Percentiles rank a stretch among this genome's conserved stretches.
Conservation (phyloP, 2,329 filamentous ascomycete species). For the Colletotrichum paranaense region DNA sequence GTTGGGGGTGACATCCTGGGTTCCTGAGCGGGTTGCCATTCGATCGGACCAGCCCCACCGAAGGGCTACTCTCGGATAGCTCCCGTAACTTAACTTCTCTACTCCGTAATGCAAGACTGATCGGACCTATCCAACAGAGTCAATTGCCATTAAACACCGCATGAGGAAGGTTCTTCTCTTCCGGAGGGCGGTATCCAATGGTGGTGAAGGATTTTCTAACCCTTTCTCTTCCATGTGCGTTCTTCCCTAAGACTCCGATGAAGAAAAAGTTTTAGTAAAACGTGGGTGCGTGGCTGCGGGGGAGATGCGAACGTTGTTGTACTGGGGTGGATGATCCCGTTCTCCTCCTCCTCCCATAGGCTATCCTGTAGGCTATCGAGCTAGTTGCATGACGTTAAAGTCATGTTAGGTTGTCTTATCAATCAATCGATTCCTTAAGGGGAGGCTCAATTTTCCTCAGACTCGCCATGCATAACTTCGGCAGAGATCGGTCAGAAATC, state of each 20-base stretch:
- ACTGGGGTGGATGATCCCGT: not conserved
- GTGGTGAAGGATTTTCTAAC: not conserved
- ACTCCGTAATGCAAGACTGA: not conserved
- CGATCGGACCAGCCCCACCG: constrained; percentile 28
- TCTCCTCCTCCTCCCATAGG: not conserved
- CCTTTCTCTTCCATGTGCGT: not conserved
- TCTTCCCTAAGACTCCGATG: not conserved
- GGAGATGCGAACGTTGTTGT: constrained; percentile 12
- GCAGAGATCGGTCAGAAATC: not conserved
- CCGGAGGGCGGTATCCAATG: not conserved
- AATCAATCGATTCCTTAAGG: not conserved
- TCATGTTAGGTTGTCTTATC: not conserved
- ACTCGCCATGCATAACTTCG: not conserved
- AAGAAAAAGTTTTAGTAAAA: not conserved
- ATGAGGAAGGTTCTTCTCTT: not conserved
- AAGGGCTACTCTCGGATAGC: constrained; percentile 2
- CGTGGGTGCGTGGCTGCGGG: constrained; percentile 1
- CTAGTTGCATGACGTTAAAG: not conserved
- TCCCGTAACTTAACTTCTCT: not conserved
- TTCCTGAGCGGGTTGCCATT: constrained; percentile 9
- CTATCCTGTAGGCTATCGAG: not conserved
- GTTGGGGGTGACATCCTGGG: not conserved
- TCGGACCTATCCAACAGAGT: not conserved
- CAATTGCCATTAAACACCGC: constrained; percentile 3
- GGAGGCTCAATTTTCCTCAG: not conserved